These are phyloP conservation scores for Wickerhamomyces chaumierensis DNA, from an alignment of 805 yeast species.

Conservation along the genomic window DNA sequence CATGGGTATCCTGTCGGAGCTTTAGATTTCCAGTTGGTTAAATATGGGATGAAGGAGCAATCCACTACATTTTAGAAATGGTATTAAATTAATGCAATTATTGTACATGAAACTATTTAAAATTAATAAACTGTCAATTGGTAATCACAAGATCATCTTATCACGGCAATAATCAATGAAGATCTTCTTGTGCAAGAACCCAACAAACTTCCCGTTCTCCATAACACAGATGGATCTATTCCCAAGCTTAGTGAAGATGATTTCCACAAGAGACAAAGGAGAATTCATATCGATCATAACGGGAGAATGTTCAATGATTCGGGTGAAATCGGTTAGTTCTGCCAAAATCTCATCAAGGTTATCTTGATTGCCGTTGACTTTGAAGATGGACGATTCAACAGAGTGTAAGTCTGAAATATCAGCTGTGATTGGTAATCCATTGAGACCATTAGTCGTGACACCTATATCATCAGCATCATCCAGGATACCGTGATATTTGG, in stretches of 20 bases:
- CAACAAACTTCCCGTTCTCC: conserved; percentile 35
- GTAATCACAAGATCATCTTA: conserved; percentile 4
- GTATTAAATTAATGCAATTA: too few species aligned
- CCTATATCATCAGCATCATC: too few species aligned
- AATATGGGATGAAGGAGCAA: too few species aligned
- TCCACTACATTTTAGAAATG: too few species aligned
- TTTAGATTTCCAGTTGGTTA: too few species aligned
- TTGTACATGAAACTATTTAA: too few species aligned
- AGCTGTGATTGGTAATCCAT: too few species aligned
- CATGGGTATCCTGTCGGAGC: too few species aligned
- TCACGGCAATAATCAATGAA: conserved; percentile 31
- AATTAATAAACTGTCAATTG: background rate
- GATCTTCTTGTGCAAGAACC: conserved; percentile 41
- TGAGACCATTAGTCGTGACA: too few species aligned
- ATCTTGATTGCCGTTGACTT: conserved; percentile 38
- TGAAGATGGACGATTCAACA: background rate
- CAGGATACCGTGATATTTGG: too few species aligned
- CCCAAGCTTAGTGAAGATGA: conserved; percentile 41
- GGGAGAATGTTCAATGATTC: conserved; percentile 34
- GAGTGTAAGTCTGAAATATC: background rate
- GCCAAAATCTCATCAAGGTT: conserved; percentile 5
- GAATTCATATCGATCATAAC: conserved; percentile 35
- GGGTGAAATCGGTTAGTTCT: conserved; percentile 28
- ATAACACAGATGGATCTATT: conserved; percentile 35
- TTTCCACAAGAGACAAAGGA: conserved; percentile 37